phyloP scores from a whole-genome alignment of 169 alveolate species.

The Perkinsus chesapeaki region DNA sequence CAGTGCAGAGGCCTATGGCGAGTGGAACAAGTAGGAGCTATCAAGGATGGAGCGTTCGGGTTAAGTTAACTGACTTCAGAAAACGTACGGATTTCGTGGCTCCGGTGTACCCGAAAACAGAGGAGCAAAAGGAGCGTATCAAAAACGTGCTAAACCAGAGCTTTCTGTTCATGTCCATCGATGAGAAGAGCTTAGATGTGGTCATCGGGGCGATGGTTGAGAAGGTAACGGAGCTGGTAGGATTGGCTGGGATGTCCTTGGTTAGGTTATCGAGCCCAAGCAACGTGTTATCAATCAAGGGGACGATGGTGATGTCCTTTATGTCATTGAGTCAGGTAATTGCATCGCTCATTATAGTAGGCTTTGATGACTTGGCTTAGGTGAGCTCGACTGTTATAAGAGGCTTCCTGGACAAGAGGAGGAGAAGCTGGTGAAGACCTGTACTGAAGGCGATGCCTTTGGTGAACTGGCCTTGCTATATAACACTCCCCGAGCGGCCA shows the following conservation, averaged over 20 bases:
- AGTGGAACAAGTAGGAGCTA: conserved; percentile 59
- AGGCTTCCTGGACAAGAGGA: conserved; percentile 46
- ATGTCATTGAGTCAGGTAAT: conserved; percentile 75
- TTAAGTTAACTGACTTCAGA: background rate
- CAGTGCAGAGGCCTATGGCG: conserved; percentile 88
- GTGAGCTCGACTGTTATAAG: conserved; percentile 59
- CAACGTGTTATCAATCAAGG: conserved; percentile 69
- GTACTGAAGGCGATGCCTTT: conserved; percentile 79
- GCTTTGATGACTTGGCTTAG: background rate
- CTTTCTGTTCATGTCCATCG: conserved; percentile 70
- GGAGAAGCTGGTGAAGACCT: conserved; percentile 41
- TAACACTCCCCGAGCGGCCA: conserved; percentile 90
- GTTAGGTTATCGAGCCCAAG: background rate
- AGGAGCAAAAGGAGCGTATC: conserved; percentile 65
- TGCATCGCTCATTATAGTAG: background rate
- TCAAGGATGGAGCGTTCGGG: background rate
- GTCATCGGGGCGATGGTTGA: conserved; percentile 83
- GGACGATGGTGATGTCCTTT: conserved; percentile 84
- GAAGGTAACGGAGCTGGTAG: background rate
- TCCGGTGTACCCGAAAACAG: conserved; percentile 65
- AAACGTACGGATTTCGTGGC: conserved; percentile 69
- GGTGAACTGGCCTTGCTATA: conserved; percentile 90
- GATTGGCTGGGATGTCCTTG: background rate
- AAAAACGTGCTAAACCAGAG: conserved; percentile 49
- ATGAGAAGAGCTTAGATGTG: conserved; percentile 61